Percentiles rank a stretch among this genome's conserved stretches.
Conservation (phyloP, 345 rosid genomes). For the Citrus australasica region DNA sequence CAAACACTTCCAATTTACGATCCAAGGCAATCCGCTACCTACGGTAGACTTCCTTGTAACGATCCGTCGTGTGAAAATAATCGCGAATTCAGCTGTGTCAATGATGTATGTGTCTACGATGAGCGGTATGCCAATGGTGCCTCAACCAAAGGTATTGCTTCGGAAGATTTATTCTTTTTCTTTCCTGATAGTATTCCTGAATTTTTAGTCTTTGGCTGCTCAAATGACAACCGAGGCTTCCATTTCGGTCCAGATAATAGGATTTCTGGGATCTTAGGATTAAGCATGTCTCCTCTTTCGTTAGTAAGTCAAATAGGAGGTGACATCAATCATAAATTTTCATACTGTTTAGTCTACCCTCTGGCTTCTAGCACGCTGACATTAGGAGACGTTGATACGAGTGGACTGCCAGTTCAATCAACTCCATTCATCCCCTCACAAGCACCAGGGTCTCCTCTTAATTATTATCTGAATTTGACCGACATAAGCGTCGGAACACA, state of each 20-base stretch:
- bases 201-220: slow-evolving; percentile 20
- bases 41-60: slow-evolving; percentile 9
- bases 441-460: too few species aligned
- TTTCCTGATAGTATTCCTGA: too few species aligned
- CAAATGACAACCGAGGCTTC: neutral
- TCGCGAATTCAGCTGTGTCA: slow-evolving; percentile 4
- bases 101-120: slow-evolving; percentile 4
- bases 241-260: neutral
- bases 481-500: neutral
- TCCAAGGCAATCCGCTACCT: slow-evolving; percentile 5
- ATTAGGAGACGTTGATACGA: too few species aligned
- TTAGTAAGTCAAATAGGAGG: neutral
- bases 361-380: too few species aligned
- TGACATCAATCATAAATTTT: too few species aligned
- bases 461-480: neutral
- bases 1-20: neutral
- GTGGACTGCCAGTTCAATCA: too few species aligned
- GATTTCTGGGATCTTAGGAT: slow-evolving; percentile 18
- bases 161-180: slow-evolving; percentile 10
- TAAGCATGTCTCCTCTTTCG: slow-evolving; percentile 7
- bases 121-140: slow-evolving; percentile 5
- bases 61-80: slow-evolving; percentile 4
- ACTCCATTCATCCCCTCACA: rapidly evolving
- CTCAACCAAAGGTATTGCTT: slow-evolving; percentile 5
- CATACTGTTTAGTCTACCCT: too few species aligned